Conservation (phyloP, 768 basidiomycete species). For the Guyanaporus albipodus region DNA sequence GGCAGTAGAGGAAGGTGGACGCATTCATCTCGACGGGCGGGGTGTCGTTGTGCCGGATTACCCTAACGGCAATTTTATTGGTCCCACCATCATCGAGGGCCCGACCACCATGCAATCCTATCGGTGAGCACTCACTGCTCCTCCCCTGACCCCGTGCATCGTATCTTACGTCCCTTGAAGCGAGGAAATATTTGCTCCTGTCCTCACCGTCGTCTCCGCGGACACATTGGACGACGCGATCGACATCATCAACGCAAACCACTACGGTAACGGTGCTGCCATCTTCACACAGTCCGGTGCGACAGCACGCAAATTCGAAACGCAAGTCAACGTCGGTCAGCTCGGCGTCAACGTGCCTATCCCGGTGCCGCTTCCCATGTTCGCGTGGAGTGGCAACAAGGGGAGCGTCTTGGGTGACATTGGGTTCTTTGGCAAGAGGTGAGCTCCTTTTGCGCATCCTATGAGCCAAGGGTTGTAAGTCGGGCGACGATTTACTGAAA, state of each 20-base stretch:
- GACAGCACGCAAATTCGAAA: slow-evolving; percentile 91
- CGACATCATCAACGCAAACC: slow-evolving; percentile 83
- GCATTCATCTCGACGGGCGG: slow-evolving; percentile 84
- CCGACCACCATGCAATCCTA: slow-evolving; percentile 84
- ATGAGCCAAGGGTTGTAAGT: background rate
- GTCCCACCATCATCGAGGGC: slow-evolving; percentile 86
- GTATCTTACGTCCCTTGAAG: slow-evolving; percentile 36
- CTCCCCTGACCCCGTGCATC: background rate
- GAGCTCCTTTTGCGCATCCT: slow-evolving; percentile 18
- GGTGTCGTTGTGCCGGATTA: slow-evolving; percentile 64
- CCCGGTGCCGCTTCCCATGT: slow-evolving; percentile 92
- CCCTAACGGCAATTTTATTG: slow-evolving; percentile 89
- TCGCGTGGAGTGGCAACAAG: slow-evolving; percentile 96
- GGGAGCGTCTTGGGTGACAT: slow-evolving; percentile 81
- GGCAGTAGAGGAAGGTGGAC: slow-evolving; percentile 76
- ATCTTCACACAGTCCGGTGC: slow-evolving; percentile 97
- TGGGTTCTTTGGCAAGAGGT: slow-evolving; percentile 89
- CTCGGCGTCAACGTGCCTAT: slow-evolving; percentile 93
- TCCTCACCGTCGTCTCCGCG: slow-evolving; percentile 69
- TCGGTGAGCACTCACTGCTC: slow-evolving; percentile 46
- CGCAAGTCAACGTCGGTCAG: slow-evolving; percentile 82
- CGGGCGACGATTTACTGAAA: background rate
- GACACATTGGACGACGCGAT: slow-evolving; percentile 89
- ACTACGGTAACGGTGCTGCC: slow-evolving; percentile 90
- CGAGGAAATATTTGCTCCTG: slow-evolving; percentile 95